Conservation (phyloP, 179 eudicot genomes). For the Amaranthus tricolor region DNA sequence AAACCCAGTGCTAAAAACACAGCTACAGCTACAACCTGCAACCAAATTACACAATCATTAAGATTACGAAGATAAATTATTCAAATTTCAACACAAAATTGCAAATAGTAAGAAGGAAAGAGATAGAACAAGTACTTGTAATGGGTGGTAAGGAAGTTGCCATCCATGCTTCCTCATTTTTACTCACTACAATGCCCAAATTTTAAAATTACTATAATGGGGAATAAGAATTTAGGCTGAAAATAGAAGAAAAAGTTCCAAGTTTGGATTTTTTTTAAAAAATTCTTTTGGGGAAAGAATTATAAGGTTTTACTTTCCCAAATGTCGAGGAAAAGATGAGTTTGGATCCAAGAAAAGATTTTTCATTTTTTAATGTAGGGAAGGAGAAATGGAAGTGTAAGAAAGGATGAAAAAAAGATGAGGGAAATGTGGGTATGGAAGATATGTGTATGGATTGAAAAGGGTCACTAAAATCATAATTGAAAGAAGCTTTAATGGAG, state of each 20-base stretch:
- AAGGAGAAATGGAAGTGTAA: not conserved
- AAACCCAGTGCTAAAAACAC: conserved; percentile 97
- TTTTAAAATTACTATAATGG: not conserved
- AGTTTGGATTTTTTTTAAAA: not conserved
- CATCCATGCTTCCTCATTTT: conserved; percentile 98
- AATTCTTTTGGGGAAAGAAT: not conserved
- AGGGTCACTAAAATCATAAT: not conserved
- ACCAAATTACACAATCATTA: conserved; percentile 14
- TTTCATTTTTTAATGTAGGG: not conserved
- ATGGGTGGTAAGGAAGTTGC: conserved; percentile 99
- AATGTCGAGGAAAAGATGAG: conserved; percentile 21
- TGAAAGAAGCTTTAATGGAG: not conserved
- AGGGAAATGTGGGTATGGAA: conserved; percentile 2
- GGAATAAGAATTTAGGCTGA: not conserved
- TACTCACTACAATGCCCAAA: conserved; percentile 10
- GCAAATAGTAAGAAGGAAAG: not conserved
- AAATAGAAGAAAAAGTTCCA: not conserved
- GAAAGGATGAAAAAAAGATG: not conserved
- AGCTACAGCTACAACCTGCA: conserved; percentile 97
- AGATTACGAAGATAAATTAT: not conserved
- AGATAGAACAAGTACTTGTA: conserved; percentile 92
- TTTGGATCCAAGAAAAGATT: conserved; percentile 13
- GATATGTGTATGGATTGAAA: not conserved
- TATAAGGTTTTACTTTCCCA: conserved; percentile 15
- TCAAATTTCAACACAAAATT: not conserved